Evolutionary conservation across 495 filamentous ascomycete genomes (phyloP), one percentile per base, ranked within the genome.

Genomic region (Penicillium waksmanii): DNA sequence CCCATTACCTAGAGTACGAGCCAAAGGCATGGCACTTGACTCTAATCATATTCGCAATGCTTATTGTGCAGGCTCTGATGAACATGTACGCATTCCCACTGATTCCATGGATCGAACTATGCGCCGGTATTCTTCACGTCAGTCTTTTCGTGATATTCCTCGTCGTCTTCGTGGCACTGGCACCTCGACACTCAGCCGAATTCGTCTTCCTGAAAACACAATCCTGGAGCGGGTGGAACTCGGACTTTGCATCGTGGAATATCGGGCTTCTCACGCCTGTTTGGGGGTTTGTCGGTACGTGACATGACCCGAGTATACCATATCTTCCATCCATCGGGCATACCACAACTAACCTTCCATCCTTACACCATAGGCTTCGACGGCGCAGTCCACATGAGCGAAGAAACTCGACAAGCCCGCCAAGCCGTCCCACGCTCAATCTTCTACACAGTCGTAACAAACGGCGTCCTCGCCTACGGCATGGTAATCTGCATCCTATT

Each of bases 401-500:
- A 79, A 55, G 77, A 80, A 64, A 68, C 78, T 44, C 65, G 65
- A 11, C 69, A 73, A 53, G 73, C 78, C 7, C 58, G 66, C 2
- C 57, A 69, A 10, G 67, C 72, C 9, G 66, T 80, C 13, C 78
- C 78, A 1, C 62, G 62, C 12, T 67, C 73, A 8, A 74, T 79
- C 38, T 66, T 79, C 33, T 69, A 70, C 63, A 67, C 71, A 27
- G 58, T 66, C 12, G 42, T 57, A 6, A 55, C 72, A 3, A 77
- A 77, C 49, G 73, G 71, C 7, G 44, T 59, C n/a, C 57, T 74
- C 18, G 77, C 70, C 11, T 72, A 76, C 31, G 64, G 66, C 19
- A 72, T 78, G 65, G 60, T 77, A 1, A 57, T 81, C 52, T 73
- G 77, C 5, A 62, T 77, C 46, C 61, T 71, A 9, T 80, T 77